phyloP scores from a whole-genome alignment of 148 eudicot genomes.

The Simmondsia chinensis region DNA sequence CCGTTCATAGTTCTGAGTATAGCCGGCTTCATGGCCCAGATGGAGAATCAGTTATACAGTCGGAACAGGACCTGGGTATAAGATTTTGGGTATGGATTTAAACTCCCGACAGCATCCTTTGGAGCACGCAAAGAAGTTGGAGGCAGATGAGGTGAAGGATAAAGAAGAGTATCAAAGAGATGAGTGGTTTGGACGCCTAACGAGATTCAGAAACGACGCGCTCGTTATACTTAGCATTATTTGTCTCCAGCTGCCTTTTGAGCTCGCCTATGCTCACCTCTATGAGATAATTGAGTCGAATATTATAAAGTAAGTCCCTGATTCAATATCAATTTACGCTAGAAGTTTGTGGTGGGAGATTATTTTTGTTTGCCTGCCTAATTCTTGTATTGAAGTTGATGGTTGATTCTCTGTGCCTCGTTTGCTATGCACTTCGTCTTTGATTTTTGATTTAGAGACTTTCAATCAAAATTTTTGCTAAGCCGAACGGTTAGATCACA shows the following conservation, averaged over 20 bases:
- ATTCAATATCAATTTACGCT: too few relatives aligned
- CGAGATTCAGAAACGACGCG: slow-evolving; percentile 83
- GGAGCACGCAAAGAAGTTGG: slow-evolving; percentile 37
- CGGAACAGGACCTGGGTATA: slow-evolving; percentile 51
- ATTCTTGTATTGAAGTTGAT: too few relatives aligned
- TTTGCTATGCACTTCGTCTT: too few relatives aligned
- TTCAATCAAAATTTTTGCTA: too few relatives aligned
- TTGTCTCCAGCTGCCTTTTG: slow-evolving; percentile 93
- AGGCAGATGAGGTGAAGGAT: slow-evolving; percentile 35
- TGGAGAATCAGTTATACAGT: slow-evolving; percentile 61
- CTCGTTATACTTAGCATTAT: slow-evolving; percentile 64
- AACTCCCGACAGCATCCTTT: slow-evolving; percentile 40
- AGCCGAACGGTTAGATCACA: too few relatives aligned
- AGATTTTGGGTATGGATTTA: slow-evolving; percentile 38
- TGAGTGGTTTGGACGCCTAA: slow-evolving; percentile 72
- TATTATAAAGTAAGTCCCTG: slow-evolving; percentile 48
- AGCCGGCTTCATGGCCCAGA: slow-evolving; percentile 24
- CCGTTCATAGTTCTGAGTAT: not conserved
- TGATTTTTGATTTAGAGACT: too few relatives aligned
- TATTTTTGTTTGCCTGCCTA: too few relatives aligned
- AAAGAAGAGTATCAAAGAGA: slow-evolving; percentile 68
- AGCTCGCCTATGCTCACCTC: slow-evolving; percentile 91
- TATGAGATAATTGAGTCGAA: slow-evolving; percentile 58
- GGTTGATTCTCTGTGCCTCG: too few relatives aligned
- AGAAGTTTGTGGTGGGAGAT: too few relatives aligned